phyloP scores from a whole-genome alignment of 1,284 basidiomycete genomes.

The Pseudozyma pruni region DNA sequence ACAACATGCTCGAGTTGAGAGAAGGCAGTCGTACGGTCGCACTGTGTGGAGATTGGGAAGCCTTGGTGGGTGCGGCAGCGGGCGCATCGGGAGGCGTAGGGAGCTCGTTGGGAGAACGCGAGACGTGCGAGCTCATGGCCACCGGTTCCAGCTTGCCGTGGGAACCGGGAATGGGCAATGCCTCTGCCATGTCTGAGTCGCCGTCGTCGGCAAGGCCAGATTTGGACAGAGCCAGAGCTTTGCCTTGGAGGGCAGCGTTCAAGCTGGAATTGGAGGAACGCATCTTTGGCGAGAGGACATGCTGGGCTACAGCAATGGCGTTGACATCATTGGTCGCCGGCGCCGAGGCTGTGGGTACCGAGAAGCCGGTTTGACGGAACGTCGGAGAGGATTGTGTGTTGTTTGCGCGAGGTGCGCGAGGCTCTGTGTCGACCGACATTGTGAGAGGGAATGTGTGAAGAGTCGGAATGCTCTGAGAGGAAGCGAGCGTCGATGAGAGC shows the following conservation, averaged over 20 bases:
- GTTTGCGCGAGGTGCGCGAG: conserved; percentile 27
- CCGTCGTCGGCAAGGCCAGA: conserved; percentile 28
- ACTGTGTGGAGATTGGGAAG: conserved; percentile 28
- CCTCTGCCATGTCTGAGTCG: conserved; percentile 55
- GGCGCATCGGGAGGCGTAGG: conserved; percentile 63
- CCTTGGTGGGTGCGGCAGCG: conserved; percentile 25
- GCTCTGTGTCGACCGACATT: conserved; percentile 51
- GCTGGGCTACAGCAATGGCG: conserved; percentile 27
- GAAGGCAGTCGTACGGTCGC: conserved; percentile 39
- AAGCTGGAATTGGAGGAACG: conserved; percentile 44
- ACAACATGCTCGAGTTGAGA: conserved; percentile 42
- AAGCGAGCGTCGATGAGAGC: not conserved
- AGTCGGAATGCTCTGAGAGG: not conserved
- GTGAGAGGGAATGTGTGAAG: not conserved
- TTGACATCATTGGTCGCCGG: conserved; percentile 41
- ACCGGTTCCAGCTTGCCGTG: conserved; percentile 24
- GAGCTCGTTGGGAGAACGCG: conserved; percentile 57
- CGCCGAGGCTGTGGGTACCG: conserved; percentile 42
- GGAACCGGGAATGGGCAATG: conserved; percentile 54
- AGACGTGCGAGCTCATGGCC: conserved; percentile 30
- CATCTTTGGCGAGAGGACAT: conserved; percentile 30
- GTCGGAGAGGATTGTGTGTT: conserved; percentile 49
- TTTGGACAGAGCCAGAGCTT: conserved; percentile 3
- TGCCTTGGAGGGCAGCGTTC: conserved; percentile 33
- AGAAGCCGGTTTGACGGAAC: conserved; percentile 51